Evolutionary conservation across 352 stramenopile genomes (phyloP).

Genomic region (Lagenidium giganteum): DNA sequence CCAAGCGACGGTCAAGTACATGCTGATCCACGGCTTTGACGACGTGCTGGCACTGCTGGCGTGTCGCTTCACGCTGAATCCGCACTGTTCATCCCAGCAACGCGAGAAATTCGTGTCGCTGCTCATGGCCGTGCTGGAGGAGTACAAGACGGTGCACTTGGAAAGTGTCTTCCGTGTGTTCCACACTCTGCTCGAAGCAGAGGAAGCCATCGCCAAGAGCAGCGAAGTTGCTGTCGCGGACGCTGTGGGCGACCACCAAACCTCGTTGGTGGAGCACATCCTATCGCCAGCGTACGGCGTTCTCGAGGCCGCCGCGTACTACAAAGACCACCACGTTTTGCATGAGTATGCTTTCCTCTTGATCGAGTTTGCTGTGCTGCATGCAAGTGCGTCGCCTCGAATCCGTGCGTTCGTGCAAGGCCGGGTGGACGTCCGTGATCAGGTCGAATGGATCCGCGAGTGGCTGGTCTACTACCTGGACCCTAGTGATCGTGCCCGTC

Average conservation of each 20-base stretch:
- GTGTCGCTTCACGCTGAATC: not conserved
- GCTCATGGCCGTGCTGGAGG: slow-evolving; percentile 52
- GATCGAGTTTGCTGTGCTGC: slow-evolving; percentile 40
- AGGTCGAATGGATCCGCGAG: slow-evolving; percentile 38
- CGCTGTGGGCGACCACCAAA: too few relatives aligned
- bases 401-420: slow-evolving; percentile 35
- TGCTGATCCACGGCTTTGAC: slow-evolving; percentile 31
- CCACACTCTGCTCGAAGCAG: slow-evolving; percentile 25
- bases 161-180: slow-evolving; percentile 41
- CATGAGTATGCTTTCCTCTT: slow-evolving; percentile 50
- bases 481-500: slow-evolving; percentile 7
- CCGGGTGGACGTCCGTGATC: slow-evolving; percentile 20
- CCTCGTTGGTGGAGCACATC: slow-evolving; percentile 38
- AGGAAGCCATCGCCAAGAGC: slow-evolving; percentile 3
- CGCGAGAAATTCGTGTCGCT: slow-evolving; percentile 45
- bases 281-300: slow-evolving; percentile 48
- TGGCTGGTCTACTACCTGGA: slow-evolving; percentile 48
- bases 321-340: slow-evolving; percentile 37
- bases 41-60: slow-evolving; percentile 20
- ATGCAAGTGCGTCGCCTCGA: slow-evolving; percentile 15
- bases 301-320: slow-evolving; percentile 60
- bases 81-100: slow-evolving; percentile 17
- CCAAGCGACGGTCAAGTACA: slow-evolving; percentile 39
- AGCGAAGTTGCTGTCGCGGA: too few relatives aligned
- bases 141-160: slow-evolving; percentile 45